Percentiles rank a stretch among this genome's conserved stretches.
Evolutionary conservation across 495 filamentous ascomycete genomes (phyloP).

Genomic region (Penicillium angulare): DNA sequence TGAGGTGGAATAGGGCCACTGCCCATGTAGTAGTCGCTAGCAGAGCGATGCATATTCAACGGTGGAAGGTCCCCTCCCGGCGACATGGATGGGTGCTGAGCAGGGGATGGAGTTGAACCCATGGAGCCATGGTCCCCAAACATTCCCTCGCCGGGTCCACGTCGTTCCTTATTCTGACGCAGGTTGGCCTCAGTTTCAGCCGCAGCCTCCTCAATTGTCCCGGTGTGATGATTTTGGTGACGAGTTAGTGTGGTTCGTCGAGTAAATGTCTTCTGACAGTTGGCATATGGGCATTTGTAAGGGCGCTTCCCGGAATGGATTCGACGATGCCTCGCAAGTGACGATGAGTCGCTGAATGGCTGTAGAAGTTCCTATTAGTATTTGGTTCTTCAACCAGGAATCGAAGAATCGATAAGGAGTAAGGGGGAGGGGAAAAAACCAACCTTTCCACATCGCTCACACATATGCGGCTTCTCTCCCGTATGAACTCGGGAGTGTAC

Average conservation of each 20-base stretch:
- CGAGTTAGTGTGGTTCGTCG: constrained; percentile 91
- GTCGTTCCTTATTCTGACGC: constrained; percentile 55
- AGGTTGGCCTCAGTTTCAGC: constrained; percentile 82
- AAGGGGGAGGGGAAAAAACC: neutral
- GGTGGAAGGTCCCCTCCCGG: constrained; percentile 74
- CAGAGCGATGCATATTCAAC: constrained; percentile 67
- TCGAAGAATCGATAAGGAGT: neutral
- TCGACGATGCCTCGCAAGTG: constrained; percentile 85
- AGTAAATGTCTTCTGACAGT: constrained; percentile 98
- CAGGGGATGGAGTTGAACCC: constrained; percentile 81
- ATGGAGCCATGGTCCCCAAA: constrained; percentile 81
- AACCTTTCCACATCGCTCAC: constrained; percentile 96
- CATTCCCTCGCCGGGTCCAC: constrained; percentile 71
- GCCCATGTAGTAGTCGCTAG: constrained; percentile 64
- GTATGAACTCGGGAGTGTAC: constrained; percentile 95
- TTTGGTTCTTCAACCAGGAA: neutral
- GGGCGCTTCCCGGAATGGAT: constrained; percentile 96
- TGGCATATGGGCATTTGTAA: constrained; percentile 95
- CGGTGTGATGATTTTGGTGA: constrained; percentile 94
- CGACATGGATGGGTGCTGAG: constrained; percentile 75
- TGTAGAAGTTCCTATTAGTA: constrained; percentile 32
- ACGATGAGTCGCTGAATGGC: constrained; percentile 99
- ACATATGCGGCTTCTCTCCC: constrained; percentile 97
- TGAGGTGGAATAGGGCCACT: constrained; percentile 77
- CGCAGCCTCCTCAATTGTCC: constrained; percentile 91